Percentiles rank a stretch among this genome's conserved stretches.
These are phyloP conservation scores for Pulicaria dysenterica DNA, from an alignment of 129 eudicot species.

Conservation along the genomic window DNA sequence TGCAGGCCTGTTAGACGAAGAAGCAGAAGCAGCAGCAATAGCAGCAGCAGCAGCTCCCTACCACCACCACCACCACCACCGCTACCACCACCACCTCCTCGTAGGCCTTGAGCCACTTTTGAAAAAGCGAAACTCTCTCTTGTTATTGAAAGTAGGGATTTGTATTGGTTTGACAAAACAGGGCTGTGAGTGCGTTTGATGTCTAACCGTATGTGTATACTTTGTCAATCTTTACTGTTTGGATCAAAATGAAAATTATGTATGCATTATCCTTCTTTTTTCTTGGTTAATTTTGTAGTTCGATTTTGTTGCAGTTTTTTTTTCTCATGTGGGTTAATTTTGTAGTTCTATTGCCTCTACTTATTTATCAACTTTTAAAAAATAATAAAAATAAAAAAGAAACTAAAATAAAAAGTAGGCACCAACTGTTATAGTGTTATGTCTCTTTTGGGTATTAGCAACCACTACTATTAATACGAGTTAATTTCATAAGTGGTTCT, in stretches of 20 bases:
- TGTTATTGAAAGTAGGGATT: neutral
- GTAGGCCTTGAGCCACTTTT: slow-evolving; percentile 48
- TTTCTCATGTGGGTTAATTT: neutral
- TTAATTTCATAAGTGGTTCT: too few species aligned
- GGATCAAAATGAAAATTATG: neutral
- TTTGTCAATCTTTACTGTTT: neutral
- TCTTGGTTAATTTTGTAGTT: neutral
- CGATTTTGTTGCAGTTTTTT: neutral
- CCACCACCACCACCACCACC: slow-evolving; percentile 70
- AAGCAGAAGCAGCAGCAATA: slow-evolving; percentile 59
- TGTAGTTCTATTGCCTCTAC: too few species aligned
- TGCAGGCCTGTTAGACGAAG: slow-evolving; percentile 56
- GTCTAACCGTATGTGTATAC: slow-evolving; percentile 1
- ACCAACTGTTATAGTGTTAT: too few species aligned
- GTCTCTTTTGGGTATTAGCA: too few species aligned
- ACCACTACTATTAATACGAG: too few species aligned
- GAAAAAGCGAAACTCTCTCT: slow-evolving; percentile 7
- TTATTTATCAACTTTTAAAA: too few species aligned
- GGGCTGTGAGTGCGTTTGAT: neutral
- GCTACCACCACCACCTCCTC: slow-evolving; percentile 61
- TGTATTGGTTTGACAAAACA: neutral
- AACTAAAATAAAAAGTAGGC: too few species aligned
- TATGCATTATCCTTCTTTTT: neutral
- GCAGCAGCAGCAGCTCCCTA: slow-evolving; percentile 76
- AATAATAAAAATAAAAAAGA: too few species aligned